These are phyloP conservation scores for Scheffersomyces coipomensis DNA, from an alignment of 805 yeast species.

Conservation along the genomic window DNA sequence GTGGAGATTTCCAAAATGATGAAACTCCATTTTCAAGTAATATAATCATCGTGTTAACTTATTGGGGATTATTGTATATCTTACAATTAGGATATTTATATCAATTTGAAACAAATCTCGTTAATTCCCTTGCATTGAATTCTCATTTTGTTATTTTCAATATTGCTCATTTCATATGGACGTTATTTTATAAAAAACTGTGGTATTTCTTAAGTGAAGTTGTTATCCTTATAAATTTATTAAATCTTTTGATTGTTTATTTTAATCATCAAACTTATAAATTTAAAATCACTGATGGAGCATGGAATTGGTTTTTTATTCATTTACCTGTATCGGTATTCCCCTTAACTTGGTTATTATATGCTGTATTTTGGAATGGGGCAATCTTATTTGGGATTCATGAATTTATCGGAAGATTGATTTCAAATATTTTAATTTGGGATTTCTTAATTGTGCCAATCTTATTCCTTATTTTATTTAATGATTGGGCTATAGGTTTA, in stretches of 20 bases:
- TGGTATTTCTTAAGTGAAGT: slow-evolving; percentile 60
- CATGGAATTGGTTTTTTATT: slow-evolving; percentile 48
- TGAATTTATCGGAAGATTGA: slow-evolving; percentile 56
- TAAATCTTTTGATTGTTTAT: slow-evolving; percentile 57
- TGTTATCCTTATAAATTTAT: slow-evolving; percentile 55
- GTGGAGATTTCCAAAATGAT: slow-evolving; percentile 39
- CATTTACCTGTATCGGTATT: slow-evolving; percentile 68
- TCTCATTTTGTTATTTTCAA: slow-evolving; percentile 67
- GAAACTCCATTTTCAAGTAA: slow-evolving; percentile 73
- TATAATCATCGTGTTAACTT: slow-evolving; percentile 46
- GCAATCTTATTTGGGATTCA: slow-evolving; percentile 69
- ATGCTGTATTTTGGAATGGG: slow-evolving; percentile 81
- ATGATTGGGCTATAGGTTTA: slow-evolving; percentile 72
- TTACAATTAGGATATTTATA: slow-evolving; percentile 37
- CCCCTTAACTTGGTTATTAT: slow-evolving; percentile 74
- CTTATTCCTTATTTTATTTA: slow-evolving; percentile 51
- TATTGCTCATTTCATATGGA: slow-evolving; percentile 61
- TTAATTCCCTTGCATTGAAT: slow-evolving; percentile 43
- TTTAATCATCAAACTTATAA: slow-evolving; percentile 59
- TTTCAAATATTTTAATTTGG: slow-evolving; percentile 79
- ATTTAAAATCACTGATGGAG: slow-evolving; percentile 33
- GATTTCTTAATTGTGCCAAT: slow-evolving; percentile 67
- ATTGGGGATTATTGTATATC: slow-evolving; percentile 56
- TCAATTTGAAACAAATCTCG: slow-evolving; percentile 14
- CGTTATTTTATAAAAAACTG: slow-evolving; percentile 54